Conservation (phyloP, 129 eudicot species). For the Centrapalus pauciflorus region DNA sequence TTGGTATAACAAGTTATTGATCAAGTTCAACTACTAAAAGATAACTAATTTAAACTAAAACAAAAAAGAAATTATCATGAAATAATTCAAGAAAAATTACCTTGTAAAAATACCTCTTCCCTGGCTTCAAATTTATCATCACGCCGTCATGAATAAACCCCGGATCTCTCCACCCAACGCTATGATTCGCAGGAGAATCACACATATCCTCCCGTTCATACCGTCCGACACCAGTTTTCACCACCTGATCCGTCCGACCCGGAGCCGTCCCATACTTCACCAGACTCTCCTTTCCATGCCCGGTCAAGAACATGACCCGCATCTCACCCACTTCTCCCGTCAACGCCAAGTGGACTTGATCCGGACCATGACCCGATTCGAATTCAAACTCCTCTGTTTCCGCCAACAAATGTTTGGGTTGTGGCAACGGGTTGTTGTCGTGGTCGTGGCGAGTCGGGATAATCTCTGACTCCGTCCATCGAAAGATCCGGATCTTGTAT, state of each 20-base stretch:
- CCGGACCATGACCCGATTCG: constrained; percentile 63
- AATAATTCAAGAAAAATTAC: constrained; percentile 31
- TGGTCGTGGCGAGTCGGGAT: constrained; percentile 57
- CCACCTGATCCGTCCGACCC: constrained; percentile 40
- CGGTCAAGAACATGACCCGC: constrained; percentile 86
- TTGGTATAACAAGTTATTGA: neutral
- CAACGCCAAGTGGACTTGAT: constrained; percentile 78
- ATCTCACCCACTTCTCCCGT: constrained; percentile 69
- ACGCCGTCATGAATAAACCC: constrained; percentile 84
- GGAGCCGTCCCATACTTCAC: constrained; percentile 63
- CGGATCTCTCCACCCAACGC: constrained; percentile 97
- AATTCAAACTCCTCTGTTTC: constrained; percentile 46
- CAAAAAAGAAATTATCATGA: neutral
- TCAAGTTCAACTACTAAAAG: neutral
- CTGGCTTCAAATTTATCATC: constrained; percentile 52
- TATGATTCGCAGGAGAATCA: constrained; percentile 75
- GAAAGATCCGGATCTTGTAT: constrained; percentile 79
- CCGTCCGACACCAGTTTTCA: constrained; percentile 42
- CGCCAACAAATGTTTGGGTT: constrained; percentile 58
- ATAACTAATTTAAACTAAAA: neutral
- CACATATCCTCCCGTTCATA: constrained; percentile 96
- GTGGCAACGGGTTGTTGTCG: constrained; percentile 80
- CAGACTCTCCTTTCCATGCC: constrained; percentile 54
- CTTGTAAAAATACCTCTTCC: constrained; percentile 75
- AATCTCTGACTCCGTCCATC: constrained; percentile 68